Evolutionary conservation across 495 filamentous ascomycete species (phyloP).

Genomic region (Penicillium crystallinum): DNA sequence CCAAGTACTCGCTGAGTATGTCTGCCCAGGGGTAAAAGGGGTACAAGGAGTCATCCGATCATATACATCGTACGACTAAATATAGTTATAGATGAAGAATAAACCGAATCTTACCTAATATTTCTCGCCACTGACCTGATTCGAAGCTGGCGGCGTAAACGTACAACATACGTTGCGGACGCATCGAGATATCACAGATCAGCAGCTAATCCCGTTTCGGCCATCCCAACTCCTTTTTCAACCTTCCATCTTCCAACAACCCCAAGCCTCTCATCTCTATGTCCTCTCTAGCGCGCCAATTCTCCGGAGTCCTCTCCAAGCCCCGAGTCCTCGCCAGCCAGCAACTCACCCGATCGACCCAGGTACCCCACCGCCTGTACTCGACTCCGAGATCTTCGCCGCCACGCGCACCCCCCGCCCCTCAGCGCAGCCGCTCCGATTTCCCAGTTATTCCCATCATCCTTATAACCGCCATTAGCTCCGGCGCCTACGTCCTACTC

Average conservation of each 20-base stretch:
- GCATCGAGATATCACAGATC: conserved; percentile 5
- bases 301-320: conserved; percentile 16
- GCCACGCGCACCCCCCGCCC: conserved; percentile 21
- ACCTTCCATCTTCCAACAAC: not conserved
- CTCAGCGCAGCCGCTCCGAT: conserved; percentile 36
- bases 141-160: not conserved
- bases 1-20: too few relatives aligned
- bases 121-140: not conserved
- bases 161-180: not conserved
- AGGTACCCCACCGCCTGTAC: conserved; percentile 16
- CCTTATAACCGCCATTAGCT: conserved; percentile 52
- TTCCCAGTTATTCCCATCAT: conserved; percentile 65
- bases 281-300: conserved; percentile 8
- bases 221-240: conserved; percentile 9
- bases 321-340: conserved; percentile 2
- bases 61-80: too few relatives aligned
- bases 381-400: conserved; percentile 15
- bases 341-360: conserved; percentile 10
- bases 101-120: not conserved
- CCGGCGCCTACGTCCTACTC: conserved; percentile 56
- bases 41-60: too few relatives aligned
- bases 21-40: too few relatives aligned
- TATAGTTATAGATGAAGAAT: too few relatives aligned
- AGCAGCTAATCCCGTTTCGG: conserved; percentile 21
- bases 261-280: not conserved